These are phyloP conservation scores for Candida xyloterini DNA, from an alignment of 805 yeast species.

Conservation along the genomic window DNA sequence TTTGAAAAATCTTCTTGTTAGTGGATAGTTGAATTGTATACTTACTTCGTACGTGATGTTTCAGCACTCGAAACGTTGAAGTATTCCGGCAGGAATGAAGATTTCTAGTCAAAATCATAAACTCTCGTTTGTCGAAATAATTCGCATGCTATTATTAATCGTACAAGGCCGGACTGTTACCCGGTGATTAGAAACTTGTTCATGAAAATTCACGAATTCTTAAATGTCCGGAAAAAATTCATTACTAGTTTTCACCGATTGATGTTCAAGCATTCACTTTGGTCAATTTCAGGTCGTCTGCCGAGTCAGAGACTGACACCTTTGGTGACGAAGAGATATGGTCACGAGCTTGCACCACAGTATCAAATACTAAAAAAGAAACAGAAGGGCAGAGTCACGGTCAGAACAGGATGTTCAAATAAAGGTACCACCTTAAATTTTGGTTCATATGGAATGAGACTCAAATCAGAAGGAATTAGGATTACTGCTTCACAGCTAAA, in stretches of 20 bases:
- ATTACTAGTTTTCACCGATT: neutral
- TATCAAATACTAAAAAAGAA: slow-evolving; percentile 66
- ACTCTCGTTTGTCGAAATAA: neutral
- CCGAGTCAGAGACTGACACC: neutral
- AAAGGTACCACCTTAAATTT: slow-evolving; percentile 81
- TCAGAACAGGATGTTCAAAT: slow-evolving; percentile 89
- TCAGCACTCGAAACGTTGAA: too few relatives aligned
- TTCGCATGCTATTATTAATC: too few relatives aligned
- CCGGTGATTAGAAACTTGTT: neutral
- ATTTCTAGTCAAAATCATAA: neutral
- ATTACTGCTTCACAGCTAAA: slow-evolving; percentile 82
- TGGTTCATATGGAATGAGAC: slow-evolving; percentile 83
- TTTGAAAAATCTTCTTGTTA: neutral
- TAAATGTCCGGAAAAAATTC: too few relatives aligned
- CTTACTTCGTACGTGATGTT: neutral
- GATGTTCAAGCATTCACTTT: neutral
- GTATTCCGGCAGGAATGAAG: too few relatives aligned
- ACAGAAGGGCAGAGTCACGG: slow-evolving; percentile 92
- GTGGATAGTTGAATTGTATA: neutral
- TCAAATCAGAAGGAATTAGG: slow-evolving; percentile 84
- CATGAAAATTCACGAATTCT: neutral
- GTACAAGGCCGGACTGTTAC: too few relatives aligned
- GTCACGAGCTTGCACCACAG: slow-evolving; percentile 77
- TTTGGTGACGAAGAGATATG: slow-evolving; percentile 38
- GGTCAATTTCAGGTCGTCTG: neutral